A percentile compares a stretch with the other conserved stretches of the same genome.
Conservation (phyloP, 75 land plant species). For the Chamaecyparis obtusa region DNA sequence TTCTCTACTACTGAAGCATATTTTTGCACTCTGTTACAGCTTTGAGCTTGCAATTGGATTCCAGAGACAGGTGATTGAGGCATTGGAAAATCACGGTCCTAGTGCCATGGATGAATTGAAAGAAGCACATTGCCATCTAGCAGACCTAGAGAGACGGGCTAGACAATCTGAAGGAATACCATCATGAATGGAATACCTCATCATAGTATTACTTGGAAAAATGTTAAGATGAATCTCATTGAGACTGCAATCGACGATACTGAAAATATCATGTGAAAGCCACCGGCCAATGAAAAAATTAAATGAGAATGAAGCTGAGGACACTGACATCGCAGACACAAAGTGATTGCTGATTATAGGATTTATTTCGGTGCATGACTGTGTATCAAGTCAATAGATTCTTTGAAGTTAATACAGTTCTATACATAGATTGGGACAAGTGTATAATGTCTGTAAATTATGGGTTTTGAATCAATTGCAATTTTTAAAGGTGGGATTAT, state of each 20-base stretch:
- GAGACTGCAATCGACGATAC: neutral
- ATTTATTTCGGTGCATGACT: neutral
- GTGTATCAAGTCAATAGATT: neutral
- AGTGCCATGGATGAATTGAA: constrained; percentile 47
- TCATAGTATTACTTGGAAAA: neutral
- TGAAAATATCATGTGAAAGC: neutral
- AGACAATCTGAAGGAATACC: neutral
- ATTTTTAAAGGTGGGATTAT: too few species aligned
- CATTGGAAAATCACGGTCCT: constrained; percentile 51
- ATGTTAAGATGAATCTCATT: neutral
- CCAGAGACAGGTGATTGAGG: constrained; percentile 54
- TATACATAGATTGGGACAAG: neutral
- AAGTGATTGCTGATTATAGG: neutral
- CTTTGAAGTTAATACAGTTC: neutral
- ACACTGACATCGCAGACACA: neutral
- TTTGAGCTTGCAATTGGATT: constrained; percentile 52
- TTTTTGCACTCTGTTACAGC: constrained; percentile 21
- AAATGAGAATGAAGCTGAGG: neutral
- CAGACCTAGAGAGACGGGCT: constrained; percentile 38
- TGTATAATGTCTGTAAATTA: neutral
- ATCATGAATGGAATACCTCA: neutral
- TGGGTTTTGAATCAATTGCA: neutral
- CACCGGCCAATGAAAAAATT: neutral
- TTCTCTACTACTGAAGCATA: neutral
- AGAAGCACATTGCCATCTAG: constrained; percentile 48